Base-by-base conservation (phyloP, 2,329 filamentous ascomycete species). In the Microdochium nivale region DNA sequence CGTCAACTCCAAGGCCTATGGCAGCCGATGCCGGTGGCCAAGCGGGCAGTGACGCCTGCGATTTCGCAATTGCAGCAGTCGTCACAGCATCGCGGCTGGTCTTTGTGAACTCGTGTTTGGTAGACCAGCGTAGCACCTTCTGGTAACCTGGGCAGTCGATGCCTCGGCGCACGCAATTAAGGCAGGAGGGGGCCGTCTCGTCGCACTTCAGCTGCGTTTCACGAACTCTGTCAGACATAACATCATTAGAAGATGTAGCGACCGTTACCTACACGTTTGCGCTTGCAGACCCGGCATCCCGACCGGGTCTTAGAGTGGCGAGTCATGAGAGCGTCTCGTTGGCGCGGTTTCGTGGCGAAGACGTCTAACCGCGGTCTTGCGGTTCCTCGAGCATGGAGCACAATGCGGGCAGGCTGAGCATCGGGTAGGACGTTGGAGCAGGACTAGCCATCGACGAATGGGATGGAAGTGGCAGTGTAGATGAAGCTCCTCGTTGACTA, bases 51-150 rank as follows among this genome's bases (percentile, higher is more conserved):
- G 27, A 30, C 5, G 27, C 27, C 27, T 30, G 27, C 5, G 27
- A 11, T 11, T 30, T 30, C 5, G 27, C 46, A 8, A 48, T 21
- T 7, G 16, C 19, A 10, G 21, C 19, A 27, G 8, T 25, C 5
- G 9, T 25, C 19, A 23, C 8, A 8, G 4, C 19, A 9, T 25
- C 10, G 16, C 16, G 19, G 24, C 24, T 49, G 27, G 43, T 11
- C 23, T 40, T 47, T 2, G 55, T 54, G 19, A 53, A 51, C 37
- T 63, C 60, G 53, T 63, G 59, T 32, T 63, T 63, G 43, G 61
- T 62, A 24, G 59, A 61, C 61, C 61, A 63, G 47, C 61, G 60
- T 11, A 63, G 57, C 27, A 58, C 57, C 40, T 60, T 56, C 40
- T 60, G 58, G 43, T 63, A 63, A 46, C 61, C 61, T 1, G 60